A percentile compares a stretch with the other conserved stretches of the same genome.
Conservation (phyloP, 2,329 filamentous ascomycete species). For the Alternaria conjuncta region DNA sequence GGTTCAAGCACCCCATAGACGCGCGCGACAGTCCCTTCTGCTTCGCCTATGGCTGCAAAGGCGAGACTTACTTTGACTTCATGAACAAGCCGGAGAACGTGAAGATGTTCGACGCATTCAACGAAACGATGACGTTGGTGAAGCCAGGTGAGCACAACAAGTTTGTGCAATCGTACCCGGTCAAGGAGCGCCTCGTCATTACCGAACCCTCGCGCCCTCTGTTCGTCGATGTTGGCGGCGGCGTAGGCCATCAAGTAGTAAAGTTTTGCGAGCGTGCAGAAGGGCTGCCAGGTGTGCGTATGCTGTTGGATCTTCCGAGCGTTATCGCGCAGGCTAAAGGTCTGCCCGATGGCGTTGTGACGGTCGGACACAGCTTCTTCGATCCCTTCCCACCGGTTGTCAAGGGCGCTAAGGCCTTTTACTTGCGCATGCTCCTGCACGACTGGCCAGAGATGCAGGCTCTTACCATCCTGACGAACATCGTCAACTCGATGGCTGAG, state of each 20-base stretch:
- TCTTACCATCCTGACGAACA: conserved; percentile 40
- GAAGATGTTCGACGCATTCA: conserved; percentile 30
- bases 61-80: conserved; percentile 37
- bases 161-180: conserved; percentile 23
- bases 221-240: conserved; percentile 27
- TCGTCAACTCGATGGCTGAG: conserved; percentile 12
- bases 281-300: not conserved
- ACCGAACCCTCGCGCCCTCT: conserved; percentile 8
- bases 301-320: conserved; percentile 25
- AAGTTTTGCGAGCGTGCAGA: not conserved
- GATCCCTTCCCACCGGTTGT: conserved; percentile 16
- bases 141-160: conserved; percentile 2
- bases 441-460: conserved; percentile 50
- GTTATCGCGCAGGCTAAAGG: conserved; percentile 10
- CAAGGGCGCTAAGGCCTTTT: conserved; percentile 36
- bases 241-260: not conserved
- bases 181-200: conserved; percentile 14
- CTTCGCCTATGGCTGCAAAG: conserved; percentile 17
- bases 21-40: conserved; percentile 34
- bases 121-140: conserved; percentile 32
- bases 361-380: conserved; percentile 25
- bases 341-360: conserved; percentile 7
- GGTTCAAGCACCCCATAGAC: conserved; percentile 38
- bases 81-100: conserved; percentile 22
- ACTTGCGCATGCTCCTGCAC: conserved; percentile 46